These are phyloP conservation scores for Fraxinus sp. DNA, from an alignment of 305 asterid genomes.

Conservation along the genomic window DNA sequence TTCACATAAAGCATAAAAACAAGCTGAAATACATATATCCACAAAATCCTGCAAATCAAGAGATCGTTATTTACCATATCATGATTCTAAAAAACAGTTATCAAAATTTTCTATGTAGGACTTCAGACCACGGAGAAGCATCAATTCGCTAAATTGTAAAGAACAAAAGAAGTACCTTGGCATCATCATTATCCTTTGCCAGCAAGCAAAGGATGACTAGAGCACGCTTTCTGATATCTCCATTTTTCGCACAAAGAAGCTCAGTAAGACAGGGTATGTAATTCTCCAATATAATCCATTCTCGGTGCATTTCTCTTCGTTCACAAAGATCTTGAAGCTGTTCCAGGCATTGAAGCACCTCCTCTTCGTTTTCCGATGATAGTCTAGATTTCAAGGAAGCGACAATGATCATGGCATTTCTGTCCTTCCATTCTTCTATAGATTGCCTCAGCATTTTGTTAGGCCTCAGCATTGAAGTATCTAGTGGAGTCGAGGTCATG, in stretches of 20 bases:
- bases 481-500: constrained; percentile 42
- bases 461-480: constrained; percentile 56
- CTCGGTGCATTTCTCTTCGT: constrained; percentile 56
- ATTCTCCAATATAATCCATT: constrained; percentile 66
- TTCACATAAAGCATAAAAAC: not conserved
- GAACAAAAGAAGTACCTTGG: constrained; percentile 45
- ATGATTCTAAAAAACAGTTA: not conserved
- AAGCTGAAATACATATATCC: not conserved
- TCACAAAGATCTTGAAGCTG: constrained; percentile 52
- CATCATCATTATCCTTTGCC: constrained; percentile 55
- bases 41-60: not conserved
- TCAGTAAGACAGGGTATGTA: constrained; percentile 48
- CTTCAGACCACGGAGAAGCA: not conserved
- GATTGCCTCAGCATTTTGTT: constrained; percentile 68
- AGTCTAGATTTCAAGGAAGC: constrained; percentile 48
- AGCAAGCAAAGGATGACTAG: constrained; percentile 52
- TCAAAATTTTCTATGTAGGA: not conserved
- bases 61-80: not conserved
- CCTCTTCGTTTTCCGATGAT: constrained; percentile 36
- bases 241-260: constrained; percentile 44
- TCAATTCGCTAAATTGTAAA: not conserved
- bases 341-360: constrained; percentile 48
- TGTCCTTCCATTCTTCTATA: constrained; percentile 71
- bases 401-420: constrained; percentile 59
- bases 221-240: constrained; percentile 48